A percentile compares a stretch with the other conserved stretches of the same genome.
Evolutionary conservation across 345 rosid species (phyloP).

Genomic region (Corymbia maculata): DNA sequence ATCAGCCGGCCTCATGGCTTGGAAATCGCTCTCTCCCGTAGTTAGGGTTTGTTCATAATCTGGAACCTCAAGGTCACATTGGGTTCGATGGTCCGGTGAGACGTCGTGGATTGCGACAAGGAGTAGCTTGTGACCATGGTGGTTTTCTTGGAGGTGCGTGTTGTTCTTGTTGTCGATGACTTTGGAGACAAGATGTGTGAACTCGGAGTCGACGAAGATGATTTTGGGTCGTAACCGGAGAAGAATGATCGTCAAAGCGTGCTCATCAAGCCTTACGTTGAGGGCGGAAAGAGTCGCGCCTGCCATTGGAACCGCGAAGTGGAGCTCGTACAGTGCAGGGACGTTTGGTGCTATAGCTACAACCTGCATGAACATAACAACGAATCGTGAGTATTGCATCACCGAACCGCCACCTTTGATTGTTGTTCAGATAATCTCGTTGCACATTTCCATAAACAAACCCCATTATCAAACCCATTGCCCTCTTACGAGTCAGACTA

Average conservation of each 20-base stretch:
- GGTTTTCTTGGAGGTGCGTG: neutral
- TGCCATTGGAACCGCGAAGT: slow-evolving; percentile 40
- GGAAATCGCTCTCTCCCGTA: slow-evolving; percentile 15
- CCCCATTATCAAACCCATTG: fast-evolving
- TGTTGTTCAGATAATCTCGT: too few species aligned
- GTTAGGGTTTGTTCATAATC: slow-evolving; percentile 20
- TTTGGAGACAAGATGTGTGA: slow-evolving; percentile 1
- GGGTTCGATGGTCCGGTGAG: neutral
- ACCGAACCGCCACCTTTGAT: fast-evolving
- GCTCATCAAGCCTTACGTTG: slow-evolving; percentile 22
- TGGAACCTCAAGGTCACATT: neutral
- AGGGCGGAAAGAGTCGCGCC: slow-evolving; percentile 31
- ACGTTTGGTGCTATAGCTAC: neutral
- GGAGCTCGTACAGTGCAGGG: neutral
- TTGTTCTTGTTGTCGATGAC: neutral
- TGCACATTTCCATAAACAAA: too few species aligned
- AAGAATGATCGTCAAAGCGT: slow-evolving; percentile 16
- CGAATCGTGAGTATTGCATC: too few species aligned
- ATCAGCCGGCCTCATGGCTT: slow-evolving; percentile 7
- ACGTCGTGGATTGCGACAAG: slow-evolving; percentile 19
- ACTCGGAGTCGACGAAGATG: slow-evolving; percentile 36
- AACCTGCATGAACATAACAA: neutral
- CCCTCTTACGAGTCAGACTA: fast-evolving
- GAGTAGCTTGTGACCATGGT: slow-evolving; percentile 1
- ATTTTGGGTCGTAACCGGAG: slow-evolving; percentile 22